Conservation (phyloP, 192 early-diverging fungal genomes). For the Rhizophagus prolifer region DNA sequence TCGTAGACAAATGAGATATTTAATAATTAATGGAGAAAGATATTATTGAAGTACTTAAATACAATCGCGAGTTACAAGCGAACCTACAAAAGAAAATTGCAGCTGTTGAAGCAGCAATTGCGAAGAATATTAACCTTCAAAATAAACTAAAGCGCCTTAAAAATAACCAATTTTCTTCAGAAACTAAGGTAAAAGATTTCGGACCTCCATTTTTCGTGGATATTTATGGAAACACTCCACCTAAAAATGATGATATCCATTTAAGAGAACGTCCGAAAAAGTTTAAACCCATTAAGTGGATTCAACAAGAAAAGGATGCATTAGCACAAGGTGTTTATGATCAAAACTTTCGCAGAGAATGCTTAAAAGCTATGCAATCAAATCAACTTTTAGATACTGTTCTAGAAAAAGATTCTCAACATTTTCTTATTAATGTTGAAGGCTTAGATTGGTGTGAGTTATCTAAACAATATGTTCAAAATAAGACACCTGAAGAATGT, state of each 20-base stretch:
- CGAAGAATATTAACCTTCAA: background rate
- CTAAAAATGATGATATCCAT: background rate
- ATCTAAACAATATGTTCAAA: constrained; percentile 39
- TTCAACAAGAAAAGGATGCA: background rate
- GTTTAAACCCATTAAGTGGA: background rate
- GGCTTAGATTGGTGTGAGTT: background rate
- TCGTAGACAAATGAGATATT: no score
- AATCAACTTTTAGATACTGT: background rate
- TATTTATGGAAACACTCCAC: background rate
- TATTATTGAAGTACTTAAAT: background rate
- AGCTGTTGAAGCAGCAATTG: background rate
- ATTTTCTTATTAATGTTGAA: background rate
- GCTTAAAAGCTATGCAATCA: background rate
- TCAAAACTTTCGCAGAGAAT: background rate
- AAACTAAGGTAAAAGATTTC: background rate
- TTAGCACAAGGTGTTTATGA: background rate
- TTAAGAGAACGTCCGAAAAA: background rate
- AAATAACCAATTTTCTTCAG: background rate
- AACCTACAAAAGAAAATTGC: background rate
- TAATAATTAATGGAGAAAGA: background rate
- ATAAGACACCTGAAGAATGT: constrained; percentile 66
- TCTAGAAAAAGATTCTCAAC: background rate
- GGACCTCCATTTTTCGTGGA: background rate
- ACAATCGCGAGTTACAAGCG: background rate
- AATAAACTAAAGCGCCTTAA: background rate